These are phyloP conservation scores for Lumnitzera littorea DNA, from an alignment of 345 rosid genomes.

Conservation along the genomic window DNA sequence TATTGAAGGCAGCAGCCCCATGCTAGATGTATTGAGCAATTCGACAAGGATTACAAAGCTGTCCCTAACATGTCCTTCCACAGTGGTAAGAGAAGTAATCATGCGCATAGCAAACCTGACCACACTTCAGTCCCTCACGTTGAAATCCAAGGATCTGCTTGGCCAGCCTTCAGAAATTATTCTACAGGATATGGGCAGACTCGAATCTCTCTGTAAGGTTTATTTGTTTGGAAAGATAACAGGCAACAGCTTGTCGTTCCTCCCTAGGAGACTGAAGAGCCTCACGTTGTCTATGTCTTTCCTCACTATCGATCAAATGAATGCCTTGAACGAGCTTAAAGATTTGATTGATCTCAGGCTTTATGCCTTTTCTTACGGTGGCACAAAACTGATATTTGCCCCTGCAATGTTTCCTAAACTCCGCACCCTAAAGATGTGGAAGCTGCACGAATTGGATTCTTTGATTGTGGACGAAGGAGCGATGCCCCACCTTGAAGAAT, in stretches of 20 bases:
- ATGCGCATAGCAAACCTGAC: slow-evolving; percentile 2
- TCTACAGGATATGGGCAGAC: neutral
- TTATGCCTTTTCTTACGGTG: slow-evolving; percentile 15
- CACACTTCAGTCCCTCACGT: slow-evolving; percentile 16
- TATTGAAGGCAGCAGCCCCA: slow-evolving; percentile 9
- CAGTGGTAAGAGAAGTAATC: neutral
- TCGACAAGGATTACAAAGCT: slow-evolving; percentile 13
- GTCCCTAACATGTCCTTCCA: slow-evolving; percentile 20
- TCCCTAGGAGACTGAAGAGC: slow-evolving; percentile 19
- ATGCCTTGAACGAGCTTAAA: neutral
- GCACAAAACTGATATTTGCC: slow-evolving; percentile 13
- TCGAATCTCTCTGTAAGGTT: slow-evolving; percentile 6
- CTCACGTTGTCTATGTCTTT: slow-evolving; percentile 29
- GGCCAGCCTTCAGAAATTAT: slow-evolving; percentile 18
- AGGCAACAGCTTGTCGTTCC: neutral
- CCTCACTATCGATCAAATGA: slow-evolving; percentile 18
- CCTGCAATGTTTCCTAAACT: slow-evolving; percentile 16
- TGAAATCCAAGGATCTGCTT: slow-evolving; percentile 21
- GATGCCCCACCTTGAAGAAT: slow-evolving; percentile 15
- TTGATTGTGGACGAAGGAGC: slow-evolving; percentile 9
- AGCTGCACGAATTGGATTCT: slow-evolving; percentile 13
- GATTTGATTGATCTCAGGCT: slow-evolving; percentile 23
- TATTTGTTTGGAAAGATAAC: slow-evolving; percentile 23
- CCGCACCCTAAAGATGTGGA: slow-evolving; percentile 26
- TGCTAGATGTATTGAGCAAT: neutral